phyloP scores from a whole-genome alignment of 805 yeast genomes.

The Lipomyces kockii region DNA sequence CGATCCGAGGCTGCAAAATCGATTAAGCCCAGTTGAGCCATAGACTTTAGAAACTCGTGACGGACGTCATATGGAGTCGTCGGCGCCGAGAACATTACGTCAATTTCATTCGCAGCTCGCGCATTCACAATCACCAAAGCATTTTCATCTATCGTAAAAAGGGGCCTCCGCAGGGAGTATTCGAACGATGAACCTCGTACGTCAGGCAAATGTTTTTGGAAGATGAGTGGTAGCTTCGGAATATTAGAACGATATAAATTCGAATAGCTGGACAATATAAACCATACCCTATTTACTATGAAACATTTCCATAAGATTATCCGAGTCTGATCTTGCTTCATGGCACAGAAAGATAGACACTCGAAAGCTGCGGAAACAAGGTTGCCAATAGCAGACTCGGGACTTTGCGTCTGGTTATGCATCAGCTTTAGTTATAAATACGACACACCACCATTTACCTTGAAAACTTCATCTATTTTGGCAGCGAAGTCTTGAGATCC shows the following conservation, averaged over 20 bases:
- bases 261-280: neutral
- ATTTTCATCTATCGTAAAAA: conserved; percentile 24
- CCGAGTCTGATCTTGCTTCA: conserved; percentile 24
- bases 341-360: conserved; percentile 16
- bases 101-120: conserved; percentile 40
- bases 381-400: conserved; percentile 21
- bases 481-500: conserved; percentile 15
- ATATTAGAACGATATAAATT: neutral
- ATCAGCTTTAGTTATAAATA: neutral
- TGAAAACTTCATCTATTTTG: neutral
- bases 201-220: conserved; percentile 9
- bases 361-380: conserved; percentile 23
- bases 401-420: conserved; percentile 3
- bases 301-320: conserved; percentile 28
- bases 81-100: conserved; percentile 59
- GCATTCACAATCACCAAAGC: conserved; percentile 24
- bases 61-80: conserved; percentile 54
- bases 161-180: conserved; percentile 27
- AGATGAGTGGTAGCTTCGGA: conserved; percentile 18
- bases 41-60: conserved; percentile 55
- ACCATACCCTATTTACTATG: conserved; percentile 27
- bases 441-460: neutral
- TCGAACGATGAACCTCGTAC: conserved; percentile 30
- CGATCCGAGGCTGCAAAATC: conserved; percentile 46
- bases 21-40: conserved; percentile 50